These are phyloP conservation scores for Schizophyllum commune DNA, from an alignment of 1,284 basidiomycete genomes.

Conservation along the genomic window DNA sequence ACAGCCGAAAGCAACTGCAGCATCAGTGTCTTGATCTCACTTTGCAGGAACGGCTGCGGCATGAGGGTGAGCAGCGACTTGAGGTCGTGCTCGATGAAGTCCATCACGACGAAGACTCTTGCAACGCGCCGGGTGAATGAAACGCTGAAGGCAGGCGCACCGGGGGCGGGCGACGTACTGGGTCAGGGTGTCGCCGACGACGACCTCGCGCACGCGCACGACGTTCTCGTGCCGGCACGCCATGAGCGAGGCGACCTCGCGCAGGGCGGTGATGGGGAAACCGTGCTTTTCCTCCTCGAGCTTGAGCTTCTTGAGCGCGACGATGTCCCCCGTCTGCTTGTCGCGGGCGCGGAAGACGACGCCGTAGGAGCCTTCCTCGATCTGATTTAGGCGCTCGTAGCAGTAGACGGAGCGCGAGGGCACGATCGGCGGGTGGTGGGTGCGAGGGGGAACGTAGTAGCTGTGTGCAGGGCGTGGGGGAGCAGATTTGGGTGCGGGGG, in stretches of 20 bases:
- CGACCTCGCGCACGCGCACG: slow-evolving; percentile 91
- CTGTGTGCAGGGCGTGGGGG: slow-evolving; percentile 37
- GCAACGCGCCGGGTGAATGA: slow-evolving; percentile 9
- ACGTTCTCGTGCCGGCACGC: slow-evolving; percentile 90
- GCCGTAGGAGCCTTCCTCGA: slow-evolving; percentile 98
- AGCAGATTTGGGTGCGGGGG: slow-evolving; percentile 11
- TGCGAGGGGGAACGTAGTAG: slow-evolving; percentile 67
- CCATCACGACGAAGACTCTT: slow-evolving; percentile 99
- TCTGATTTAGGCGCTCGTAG: slow-evolving; percentile 94
- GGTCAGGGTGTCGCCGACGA: slow-evolving; percentile 97
- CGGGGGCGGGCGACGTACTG: slow-evolving; percentile 63
- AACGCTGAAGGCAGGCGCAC: slow-evolving; percentile 4
- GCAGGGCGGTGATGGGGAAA: slow-evolving; percentile 94
- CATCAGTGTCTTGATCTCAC: slow-evolving; percentile 97
- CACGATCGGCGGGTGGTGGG: slow-evolving; percentile 65
- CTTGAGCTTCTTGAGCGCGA: slow-evolving; percentile 97
- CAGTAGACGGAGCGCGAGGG: slow-evolving; percentile 88
- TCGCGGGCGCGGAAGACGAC: slow-evolving; percentile 94
- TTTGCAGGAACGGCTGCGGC: slow-evolving; percentile 92
- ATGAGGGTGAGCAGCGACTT: slow-evolving; percentile 91
- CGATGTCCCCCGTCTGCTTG: slow-evolving; percentile 89
- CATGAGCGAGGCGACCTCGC: slow-evolving; percentile 95
- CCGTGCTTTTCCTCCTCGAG: slow-evolving; percentile 97
- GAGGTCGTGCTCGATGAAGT: slow-evolving; percentile 99
- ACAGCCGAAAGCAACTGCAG: slow-evolving; percentile 91